Evolutionary conservation across 139 green algal genomes (phyloP).

Genomic region (Dunaliella primolecta): DNA sequence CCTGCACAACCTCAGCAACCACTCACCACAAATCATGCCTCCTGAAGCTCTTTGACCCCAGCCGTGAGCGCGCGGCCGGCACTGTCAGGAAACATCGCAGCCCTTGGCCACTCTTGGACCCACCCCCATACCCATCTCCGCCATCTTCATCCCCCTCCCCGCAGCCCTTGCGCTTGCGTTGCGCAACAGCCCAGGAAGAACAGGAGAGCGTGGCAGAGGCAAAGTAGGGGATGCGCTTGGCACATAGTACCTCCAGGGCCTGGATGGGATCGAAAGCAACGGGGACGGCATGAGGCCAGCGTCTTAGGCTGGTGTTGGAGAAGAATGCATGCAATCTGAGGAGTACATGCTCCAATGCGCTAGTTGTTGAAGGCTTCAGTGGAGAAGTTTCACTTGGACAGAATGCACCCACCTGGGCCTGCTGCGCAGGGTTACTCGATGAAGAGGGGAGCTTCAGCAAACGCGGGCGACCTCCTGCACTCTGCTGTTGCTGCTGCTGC

Average conservation of each 20-base stretch:
- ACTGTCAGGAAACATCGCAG: not conserved
- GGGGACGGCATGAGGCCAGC: too few relatives aligned
- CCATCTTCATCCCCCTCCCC: not conserved
- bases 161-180: not conserved
- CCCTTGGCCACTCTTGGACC: conserved; percentile 2
- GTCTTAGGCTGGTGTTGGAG: too few relatives aligned
- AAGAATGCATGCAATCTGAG: too few relatives aligned
- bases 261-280: too few relatives aligned
- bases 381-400: too few relatives aligned
- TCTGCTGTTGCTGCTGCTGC: not conserved
- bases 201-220: conserved; percentile 34
- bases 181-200: too few relatives aligned
- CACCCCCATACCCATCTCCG: conserved; percentile 14
- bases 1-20: not conserved
- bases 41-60: not conserved
- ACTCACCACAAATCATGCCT: not conserved
- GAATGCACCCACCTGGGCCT: too few relatives aligned
- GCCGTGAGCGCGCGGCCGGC: too few relatives aligned
- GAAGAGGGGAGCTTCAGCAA: not conserved
- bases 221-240: conserved; percentile 37
- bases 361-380: too few relatives aligned
- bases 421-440: not conserved
- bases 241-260: conserved; percentile 25
- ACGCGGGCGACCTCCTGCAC: too few relatives aligned
- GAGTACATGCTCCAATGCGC: too few relatives aligned